Evolutionary conservation across 768 basidiomycete genomes (phyloP).

Genomic region (Russula sp.): DNA sequence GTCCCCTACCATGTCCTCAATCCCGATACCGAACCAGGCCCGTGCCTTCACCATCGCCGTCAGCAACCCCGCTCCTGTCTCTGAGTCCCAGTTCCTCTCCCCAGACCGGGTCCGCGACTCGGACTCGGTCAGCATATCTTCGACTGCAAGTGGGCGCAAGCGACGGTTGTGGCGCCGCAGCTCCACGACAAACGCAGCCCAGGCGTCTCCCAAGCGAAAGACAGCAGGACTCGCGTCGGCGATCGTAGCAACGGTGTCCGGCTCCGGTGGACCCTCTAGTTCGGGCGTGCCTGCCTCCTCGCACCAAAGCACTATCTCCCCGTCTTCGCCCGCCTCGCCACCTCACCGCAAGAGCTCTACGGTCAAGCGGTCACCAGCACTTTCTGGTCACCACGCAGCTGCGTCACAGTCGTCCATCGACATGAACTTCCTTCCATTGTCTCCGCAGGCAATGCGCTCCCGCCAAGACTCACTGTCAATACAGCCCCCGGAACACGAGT

Average conservation of each 20-base stretch:
- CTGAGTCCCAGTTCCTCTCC: conserved; percentile 12
- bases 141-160: conserved; percentile 24
- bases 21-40: neutral
- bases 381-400: conserved; percentile 12
- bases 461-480: conserved; percentile 25
- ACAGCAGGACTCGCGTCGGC: conserved; percentile 61
- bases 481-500: conserved; percentile 26
- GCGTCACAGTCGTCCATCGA: conserved; percentile 23
- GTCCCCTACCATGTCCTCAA: conserved; percentile 1
- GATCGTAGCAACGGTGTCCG: conserved; percentile 62
- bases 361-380: conserved; percentile 13
- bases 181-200: conserved; percentile 3
- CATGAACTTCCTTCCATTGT: conserved; percentile 10
- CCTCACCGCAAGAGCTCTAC: conserved; percentile 1
- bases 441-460: conserved; percentile 23
- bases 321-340: conserved; percentile 6
- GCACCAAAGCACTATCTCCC: neutral
- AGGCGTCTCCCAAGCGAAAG: conserved; percentile 30
- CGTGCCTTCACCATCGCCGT: conserved; percentile 9
- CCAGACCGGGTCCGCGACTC: conserved; percentile 21
- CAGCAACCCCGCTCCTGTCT: neutral
- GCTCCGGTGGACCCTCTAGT: conserved; percentile 34
- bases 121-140: conserved; percentile 22
- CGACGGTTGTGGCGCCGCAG: conserved; percentile 17
- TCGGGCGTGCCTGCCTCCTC: conserved; percentile 2